Evolutionary conservation across 805 yeast species (phyloP), one percentile per base, ranked within the genome.

Genomic region (Candida easanensis): DNA sequence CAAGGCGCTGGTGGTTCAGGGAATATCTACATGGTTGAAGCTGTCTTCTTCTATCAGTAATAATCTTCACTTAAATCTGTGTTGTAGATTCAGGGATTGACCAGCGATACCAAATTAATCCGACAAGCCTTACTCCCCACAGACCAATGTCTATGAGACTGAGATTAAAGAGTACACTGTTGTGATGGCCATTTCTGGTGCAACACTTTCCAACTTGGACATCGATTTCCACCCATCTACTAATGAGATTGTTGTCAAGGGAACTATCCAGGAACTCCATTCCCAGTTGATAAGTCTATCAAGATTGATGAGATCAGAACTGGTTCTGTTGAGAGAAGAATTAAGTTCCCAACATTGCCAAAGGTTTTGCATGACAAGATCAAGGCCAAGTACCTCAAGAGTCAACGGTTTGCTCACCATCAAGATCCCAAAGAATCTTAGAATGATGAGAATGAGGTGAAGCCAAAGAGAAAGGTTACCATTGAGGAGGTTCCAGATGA

Each of bases 121-220:
- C n/a, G n/a, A n/a, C n/a, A n/a, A n/a, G 36, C 81, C 82, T 49
- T 77, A 76, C 48, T 74, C 82, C 10, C 84, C 85, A 19, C 74
- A 76, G 42, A 63, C 79, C 3, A 80, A 79, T 49, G 72, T 79
- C n/a, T 79, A 78, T 50, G 80, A 79, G 46, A 63, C 68, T 38
- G 66, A 67, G 1, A 66, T n/a, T n/a, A n/a, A 66, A 15, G 60
- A 64, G 15, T 80, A 78, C 49, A 55, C 68, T 14, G 70, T 78
- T 11, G 74, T 73, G 1, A 57, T 79, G 11, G 74, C 82, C 4
- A 57, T 80, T 20, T 79, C 85, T n/a, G 85, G 85, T 37, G 80
- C 81, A 3, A 65, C 69, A 25, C 71, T 76, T 18, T 69, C 71
- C 32, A 69, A 74, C 15, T 71, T 80, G 49, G 74, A 73, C 39